phyloP scores from a whole-genome alignment of 225 moss, liverwort and hornwort genomes.

The Marchantia polymorpha region DNA sequence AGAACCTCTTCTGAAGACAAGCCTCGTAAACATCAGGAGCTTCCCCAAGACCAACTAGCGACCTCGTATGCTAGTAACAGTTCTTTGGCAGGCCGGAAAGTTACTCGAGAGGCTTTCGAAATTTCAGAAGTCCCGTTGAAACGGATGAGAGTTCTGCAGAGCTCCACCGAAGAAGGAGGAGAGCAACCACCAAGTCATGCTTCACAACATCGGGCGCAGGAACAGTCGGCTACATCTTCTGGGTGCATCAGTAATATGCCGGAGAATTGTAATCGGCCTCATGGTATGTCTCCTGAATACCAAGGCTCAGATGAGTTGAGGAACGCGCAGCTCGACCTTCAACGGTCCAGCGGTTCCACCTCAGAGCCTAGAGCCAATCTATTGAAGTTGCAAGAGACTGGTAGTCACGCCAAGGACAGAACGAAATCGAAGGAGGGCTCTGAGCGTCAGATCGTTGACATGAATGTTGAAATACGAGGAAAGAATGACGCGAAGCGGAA shows the following conservation, averaged over 20 bases:
- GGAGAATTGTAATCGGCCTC: slow-evolving; percentile 18
- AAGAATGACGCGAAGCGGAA: slow-evolving; percentile 18
- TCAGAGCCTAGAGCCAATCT: slow-evolving; percentile 24
- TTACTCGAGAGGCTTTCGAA: slow-evolving; percentile 22
- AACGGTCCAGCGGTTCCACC: slow-evolving; percentile 25
- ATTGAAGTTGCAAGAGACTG: slow-evolving; percentile 19
- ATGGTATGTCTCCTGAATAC: slow-evolving; percentile 19
- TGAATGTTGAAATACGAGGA: slow-evolving; percentile 21
- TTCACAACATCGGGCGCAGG: slow-evolving; percentile 13
- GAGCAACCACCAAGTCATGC: slow-evolving; percentile 8
- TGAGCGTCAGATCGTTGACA: slow-evolving; percentile 15
- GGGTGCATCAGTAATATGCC: slow-evolving; percentile 13
- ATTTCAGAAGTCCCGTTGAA: slow-evolving; percentile 28
- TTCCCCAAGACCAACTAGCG: slow-evolving; percentile 15
- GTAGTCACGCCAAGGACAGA: slow-evolving; percentile 13
- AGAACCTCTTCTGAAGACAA: slow-evolving; percentile 13
- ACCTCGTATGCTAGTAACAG: slow-evolving; percentile 17
- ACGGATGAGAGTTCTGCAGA: slow-evolving; percentile 2
- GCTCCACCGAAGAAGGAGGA: slow-evolving; percentile 19
- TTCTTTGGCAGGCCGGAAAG: slow-evolving; percentile 21
- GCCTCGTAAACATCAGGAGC: slow-evolving; percentile 21
- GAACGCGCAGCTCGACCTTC: slow-evolving; percentile 29
- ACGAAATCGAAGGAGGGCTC: slow-evolving; percentile 3
- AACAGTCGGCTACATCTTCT: slow-evolving; percentile 28
- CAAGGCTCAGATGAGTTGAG: slow-evolving; percentile 23